Percentiles rank a stretch among this genome's conserved stretches.
These are phyloP conservation scores for Aspergillus sojae DNA, from an alignment of 2,329 filamentous ascomycete species.

Conservation along the genomic window DNA sequence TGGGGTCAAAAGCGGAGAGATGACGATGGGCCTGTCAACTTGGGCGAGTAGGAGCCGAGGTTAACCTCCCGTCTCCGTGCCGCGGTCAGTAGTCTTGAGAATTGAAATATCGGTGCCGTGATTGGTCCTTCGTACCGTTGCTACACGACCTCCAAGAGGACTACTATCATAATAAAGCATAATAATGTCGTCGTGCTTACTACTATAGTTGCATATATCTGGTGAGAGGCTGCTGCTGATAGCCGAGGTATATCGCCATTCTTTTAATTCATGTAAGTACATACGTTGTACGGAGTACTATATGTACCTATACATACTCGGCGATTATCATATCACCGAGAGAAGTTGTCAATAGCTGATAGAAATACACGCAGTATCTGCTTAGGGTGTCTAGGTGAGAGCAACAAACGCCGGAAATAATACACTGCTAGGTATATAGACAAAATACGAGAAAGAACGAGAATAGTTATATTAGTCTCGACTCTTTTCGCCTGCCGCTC, in stretches of 20 bases:
- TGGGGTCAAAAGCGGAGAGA: not conserved
- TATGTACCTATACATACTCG: not conserved
- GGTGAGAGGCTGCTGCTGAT: not conserved
- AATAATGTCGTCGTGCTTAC: not conserved
- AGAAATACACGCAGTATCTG: not conserved
- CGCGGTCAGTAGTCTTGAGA: conserved; percentile 9
- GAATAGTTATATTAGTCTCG: conserved; percentile 18
- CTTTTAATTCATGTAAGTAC: not conserved
- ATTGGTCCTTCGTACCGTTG: not conserved
- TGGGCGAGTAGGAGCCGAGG: conserved; percentile 14
- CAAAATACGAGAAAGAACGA: not conserved
- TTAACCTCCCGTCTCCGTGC: conserved; percentile 6
- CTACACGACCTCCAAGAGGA: not conserved
- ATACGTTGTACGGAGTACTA: too few relatives aligned
- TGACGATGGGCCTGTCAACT: conserved; percentile 1
- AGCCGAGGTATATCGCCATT: not conserved
- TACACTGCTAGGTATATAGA: not conserved
- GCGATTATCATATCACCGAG: not conserved
- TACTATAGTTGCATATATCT: not conserved
- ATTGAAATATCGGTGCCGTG: not conserved
- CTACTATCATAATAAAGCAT: not conserved
- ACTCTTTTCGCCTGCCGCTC: conserved; percentile 45
- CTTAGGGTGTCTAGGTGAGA: not conserved
- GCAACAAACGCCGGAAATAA: not conserved
- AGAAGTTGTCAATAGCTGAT: not conserved